Evolutionary conservation across 352 stramenopile species (phyloP).

Genomic region (Pythium dissimile): DNA sequence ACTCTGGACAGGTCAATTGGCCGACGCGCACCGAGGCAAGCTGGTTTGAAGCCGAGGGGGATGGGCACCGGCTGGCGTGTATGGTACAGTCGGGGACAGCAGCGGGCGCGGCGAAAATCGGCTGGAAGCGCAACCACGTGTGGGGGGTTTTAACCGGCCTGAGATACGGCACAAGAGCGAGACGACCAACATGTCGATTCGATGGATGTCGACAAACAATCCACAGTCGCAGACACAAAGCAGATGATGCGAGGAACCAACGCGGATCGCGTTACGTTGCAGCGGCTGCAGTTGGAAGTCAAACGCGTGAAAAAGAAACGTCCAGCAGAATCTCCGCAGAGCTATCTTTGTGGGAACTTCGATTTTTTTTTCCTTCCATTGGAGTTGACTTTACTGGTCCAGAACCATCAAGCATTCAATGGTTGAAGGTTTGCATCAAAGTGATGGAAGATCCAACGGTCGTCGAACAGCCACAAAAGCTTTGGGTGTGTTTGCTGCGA

Average conservation of each 20-base stretch:
- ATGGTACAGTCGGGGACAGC: background rate
- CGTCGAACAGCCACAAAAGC: background rate
- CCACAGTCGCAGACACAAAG: too few relatives aligned
- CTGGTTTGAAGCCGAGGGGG: background rate
- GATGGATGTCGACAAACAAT: too few relatives aligned
- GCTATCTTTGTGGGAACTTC: too few relatives aligned
- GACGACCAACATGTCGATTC: too few relatives aligned
- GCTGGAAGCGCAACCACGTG: conserved; percentile 5
- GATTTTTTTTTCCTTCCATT: too few relatives aligned
- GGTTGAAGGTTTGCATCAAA: too few relatives aligned
- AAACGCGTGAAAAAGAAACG: background rate
- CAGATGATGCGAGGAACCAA: background rate
- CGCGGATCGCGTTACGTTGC: background rate
- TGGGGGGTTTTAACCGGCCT: background rate
- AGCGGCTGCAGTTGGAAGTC: background rate
- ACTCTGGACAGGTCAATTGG: background rate
- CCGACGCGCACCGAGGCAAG: background rate
- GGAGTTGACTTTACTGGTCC: too few relatives aligned
- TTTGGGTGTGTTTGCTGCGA: background rate
- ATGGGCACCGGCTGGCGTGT: background rate
- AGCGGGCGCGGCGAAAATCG: background rate
- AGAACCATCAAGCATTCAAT: too few relatives aligned
- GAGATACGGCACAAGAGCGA: background rate
- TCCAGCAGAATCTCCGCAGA: too few relatives aligned
- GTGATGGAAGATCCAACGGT: background rate